These are phyloP conservation scores for Xylaria digitata DNA, from an alignment of 2,329 filamentous ascomycete genomes.

Conservation along the genomic window DNA sequence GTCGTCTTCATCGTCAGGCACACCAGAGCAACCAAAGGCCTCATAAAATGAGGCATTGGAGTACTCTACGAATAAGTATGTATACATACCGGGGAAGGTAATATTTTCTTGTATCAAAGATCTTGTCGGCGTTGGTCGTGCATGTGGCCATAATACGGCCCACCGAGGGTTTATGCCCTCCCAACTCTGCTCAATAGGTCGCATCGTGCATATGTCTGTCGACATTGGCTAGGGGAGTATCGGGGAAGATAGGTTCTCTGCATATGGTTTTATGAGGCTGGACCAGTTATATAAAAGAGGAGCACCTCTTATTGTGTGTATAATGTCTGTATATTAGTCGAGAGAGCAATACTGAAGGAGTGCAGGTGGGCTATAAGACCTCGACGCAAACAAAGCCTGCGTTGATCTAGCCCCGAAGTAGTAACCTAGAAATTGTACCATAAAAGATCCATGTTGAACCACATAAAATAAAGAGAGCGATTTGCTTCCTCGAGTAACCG, in stretches of 20 bases:
- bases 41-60: conserved; percentile 37
- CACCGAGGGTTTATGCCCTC: conserved; percentile 11
- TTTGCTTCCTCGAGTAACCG: not conserved
- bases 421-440: conserved; percentile 20
- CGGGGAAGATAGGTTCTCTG: conserved; percentile 28
- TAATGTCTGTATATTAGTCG: conserved; percentile 47
- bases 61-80: conserved; percentile 12
- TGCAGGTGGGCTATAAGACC: not conserved
- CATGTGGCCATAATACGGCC: not conserved
- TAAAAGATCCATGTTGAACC: conserved; percentile 10
- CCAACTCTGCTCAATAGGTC: conserved; percentile 37
- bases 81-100: conserved; percentile 23
- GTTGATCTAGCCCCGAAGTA: conserved; percentile 1
- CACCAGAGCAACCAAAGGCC: conserved; percentile 34
- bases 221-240: conserved; percentile 28
- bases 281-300: conserved; percentile 27
- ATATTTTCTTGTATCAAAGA: conserved; percentile 27
- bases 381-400: not conserved
- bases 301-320: conserved; percentile 29
- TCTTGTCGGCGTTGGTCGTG: conserved; percentile 27
- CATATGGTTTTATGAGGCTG: conserved; percentile 32
- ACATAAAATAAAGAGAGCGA: not conserved
- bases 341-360: conserved; percentile 33
- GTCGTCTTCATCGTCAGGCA: conserved; percentile 35
- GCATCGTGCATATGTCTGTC: conserved; percentile 23